Evolutionary conservation across 148 eudicot genomes (phyloP).

Genomic region (Rhododendron kiyosumense): DNA sequence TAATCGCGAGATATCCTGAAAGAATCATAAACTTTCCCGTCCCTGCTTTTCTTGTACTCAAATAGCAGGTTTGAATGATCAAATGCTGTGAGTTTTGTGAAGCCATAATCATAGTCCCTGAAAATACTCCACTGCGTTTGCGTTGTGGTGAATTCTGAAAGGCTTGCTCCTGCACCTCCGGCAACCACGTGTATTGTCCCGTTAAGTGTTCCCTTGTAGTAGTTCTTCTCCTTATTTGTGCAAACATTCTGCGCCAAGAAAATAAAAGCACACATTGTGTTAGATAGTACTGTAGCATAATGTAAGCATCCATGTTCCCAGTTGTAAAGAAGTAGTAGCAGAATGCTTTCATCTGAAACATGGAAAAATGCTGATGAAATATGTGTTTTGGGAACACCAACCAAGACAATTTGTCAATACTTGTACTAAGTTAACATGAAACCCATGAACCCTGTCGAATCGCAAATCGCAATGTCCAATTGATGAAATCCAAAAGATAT

Average conservation of each 20-base stretch:
- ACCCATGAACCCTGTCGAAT: not conserved
- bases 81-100: slow-evolving; percentile 73
- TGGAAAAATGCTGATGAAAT: not conserved
- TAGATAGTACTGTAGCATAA: not conserved
- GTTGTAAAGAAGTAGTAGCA: not conserved
- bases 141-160: slow-evolving; percentile 40
- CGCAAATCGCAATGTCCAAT: not conserved
- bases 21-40: slow-evolving; percentile 73
- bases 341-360: not conserved
- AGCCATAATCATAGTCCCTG: slow-evolving; percentile 80
- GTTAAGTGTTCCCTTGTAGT: slow-evolving; percentile 52
- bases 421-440: not conserved
- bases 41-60: slow-evolving; percentile 85
- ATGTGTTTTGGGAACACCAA: not conserved
- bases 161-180: slow-evolving; percentile 85
- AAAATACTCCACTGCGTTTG: slow-evolving; percentile 66
- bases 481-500: not conserved
- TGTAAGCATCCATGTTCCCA: not conserved
- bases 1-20: slow-evolving; percentile 74
- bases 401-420: not conserved
- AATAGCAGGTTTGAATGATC: slow-evolving; percentile 68
- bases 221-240: slow-evolving; percentile 52
- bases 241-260: slow-evolving; percentile 53
- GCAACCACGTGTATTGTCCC: slow-evolving; percentile 88
- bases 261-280: not conserved